Base-by-base conservation (phyloP, 2,329 filamentous ascomycete genomes). In the Daldinia sp. region DNA sequence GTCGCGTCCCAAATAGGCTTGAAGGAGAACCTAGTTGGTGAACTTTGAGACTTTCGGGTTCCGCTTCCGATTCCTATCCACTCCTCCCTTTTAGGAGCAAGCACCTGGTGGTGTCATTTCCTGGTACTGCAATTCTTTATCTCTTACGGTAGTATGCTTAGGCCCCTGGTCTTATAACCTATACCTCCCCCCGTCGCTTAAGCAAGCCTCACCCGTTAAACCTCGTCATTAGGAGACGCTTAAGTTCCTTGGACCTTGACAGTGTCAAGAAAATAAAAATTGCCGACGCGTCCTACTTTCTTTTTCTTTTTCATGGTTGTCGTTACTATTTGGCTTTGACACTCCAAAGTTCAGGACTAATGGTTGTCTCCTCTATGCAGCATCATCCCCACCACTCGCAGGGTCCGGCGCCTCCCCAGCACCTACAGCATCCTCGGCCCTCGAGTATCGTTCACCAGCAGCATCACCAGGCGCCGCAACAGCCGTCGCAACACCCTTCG, bases 341-440 rank as follows among this genome's bases (percentile, higher is more conserved):
- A 72, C 64, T 72, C 70, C 63, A 71, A 67, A 74, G 71, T 72
- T 76, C 50, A 76, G 78, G 75, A 87, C 86, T 88, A 86, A 88
- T 87, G 83, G 82, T 84, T 82, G 80, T 86, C 81, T 84, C 84
- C 82, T 86, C 83, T 85, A 87, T 88, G 86, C 88, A 93, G 90
- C 90, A 92, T 87, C 90, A 92, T 84, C 87, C 89, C 83, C 90
- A 92, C 84, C 88, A 90, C 80, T 83, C 88, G 80, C 89, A 92
- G 85, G 91, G 90, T 87, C 89, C 90, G 82, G 88, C 89, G 76
- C 84, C 86, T 82, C 81, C 86, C 74, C 87, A 88, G 77, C 85
- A 92, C 78, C 87, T 91, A 74, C 91, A 92, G 74, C 89, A 92
- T 79, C 87, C 90, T 75, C 88, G 92, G 79, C 89, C 91, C 72